phyloP scores from a whole-genome alignment of 2,329 filamentous ascomycete genomes.

The Harringtonia aguacate region DNA sequence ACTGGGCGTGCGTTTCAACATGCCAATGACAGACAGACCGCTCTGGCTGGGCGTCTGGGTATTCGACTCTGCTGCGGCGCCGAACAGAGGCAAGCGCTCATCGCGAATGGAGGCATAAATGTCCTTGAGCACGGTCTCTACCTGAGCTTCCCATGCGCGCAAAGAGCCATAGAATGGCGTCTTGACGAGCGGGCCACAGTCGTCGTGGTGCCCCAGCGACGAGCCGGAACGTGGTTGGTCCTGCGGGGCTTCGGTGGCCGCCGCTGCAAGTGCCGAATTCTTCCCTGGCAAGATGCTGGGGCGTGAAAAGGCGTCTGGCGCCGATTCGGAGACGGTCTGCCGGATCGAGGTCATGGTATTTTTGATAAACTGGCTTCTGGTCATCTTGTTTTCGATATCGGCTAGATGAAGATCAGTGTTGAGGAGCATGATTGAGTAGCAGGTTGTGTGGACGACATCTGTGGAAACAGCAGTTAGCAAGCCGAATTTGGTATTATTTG shows the following conservation, averaged over 20 bases:
- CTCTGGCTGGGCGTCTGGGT: conserved; percentile 36
- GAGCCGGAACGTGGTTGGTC: conserved; percentile 30
- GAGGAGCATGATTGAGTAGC: conserved; percentile 87
- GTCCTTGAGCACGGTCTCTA: conserved; percentile 84
- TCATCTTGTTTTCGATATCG: conserved; percentile 96
- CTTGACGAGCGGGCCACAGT: conserved; percentile 69
- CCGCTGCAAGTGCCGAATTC: not conserved
- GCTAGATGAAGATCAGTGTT: conserved; percentile 95
- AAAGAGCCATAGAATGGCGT: conserved; percentile 62
- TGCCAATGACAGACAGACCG: conserved; percentile 62
- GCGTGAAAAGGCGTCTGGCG: conserved; percentile 53
- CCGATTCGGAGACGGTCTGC: conserved; percentile 63
- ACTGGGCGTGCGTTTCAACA: conserved; percentile 79
- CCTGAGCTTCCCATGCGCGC: conserved; percentile 76
- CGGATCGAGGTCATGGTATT: conserved; percentile 89
- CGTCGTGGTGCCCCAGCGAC: conserved; percentile 27
- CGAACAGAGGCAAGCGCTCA: conserved; percentile 77
- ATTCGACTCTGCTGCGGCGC: conserved; percentile 41
- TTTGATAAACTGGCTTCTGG: conserved; percentile 83
- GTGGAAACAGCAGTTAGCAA: conserved; percentile 19
- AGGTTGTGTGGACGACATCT: conserved; percentile 96
- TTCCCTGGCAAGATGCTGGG: conserved; percentile 40
- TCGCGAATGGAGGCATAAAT: conserved; percentile 86
- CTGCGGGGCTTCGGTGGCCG: not conserved
- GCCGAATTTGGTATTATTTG: not conserved